Percentiles rank a stretch among this genome's conserved stretches.
phyloP scores from a whole-genome alignment of 1,139 yeast species.

The Wickerhamomyces sp. region DNA sequence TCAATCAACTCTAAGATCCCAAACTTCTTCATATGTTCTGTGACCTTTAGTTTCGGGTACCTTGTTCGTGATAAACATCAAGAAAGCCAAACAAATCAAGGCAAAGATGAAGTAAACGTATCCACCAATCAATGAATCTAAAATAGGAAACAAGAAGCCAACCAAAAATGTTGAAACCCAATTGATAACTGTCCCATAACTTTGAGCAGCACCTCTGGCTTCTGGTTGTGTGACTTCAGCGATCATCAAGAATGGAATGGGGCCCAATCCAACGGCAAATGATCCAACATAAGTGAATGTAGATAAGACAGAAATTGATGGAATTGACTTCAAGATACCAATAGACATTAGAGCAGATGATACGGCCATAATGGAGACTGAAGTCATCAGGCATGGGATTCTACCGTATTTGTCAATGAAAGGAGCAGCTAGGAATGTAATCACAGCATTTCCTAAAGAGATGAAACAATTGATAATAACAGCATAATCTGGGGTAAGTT shows the following conservation, averaged over 20 bases:
- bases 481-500: constrained; percentile 66
- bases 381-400: constrained; percentile 59
- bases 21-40: constrained; percentile 52
- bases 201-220: constrained; percentile 84
- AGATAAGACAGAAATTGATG: constrained; percentile 56
- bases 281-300: constrained; percentile 72
- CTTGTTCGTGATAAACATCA: constrained; percentile 38
- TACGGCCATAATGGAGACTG: constrained; percentile 67
- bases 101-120: constrained; percentile 77
- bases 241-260: constrained; percentile 87
- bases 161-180: constrained; percentile 86
- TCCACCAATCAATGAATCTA: constrained; percentile 65
- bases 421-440: constrained; percentile 69
- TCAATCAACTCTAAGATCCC: constrained; percentile 35
- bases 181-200: constrained; percentile 86
- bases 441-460: constrained; percentile 63
- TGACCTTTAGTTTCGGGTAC: constrained; percentile 84
- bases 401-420: constrained; percentile 74
- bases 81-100: constrained; percentile 44
- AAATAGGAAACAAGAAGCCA: constrained; percentile 75
- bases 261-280: constrained; percentile 91
- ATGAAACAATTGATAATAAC: constrained; percentile 68
- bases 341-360: constrained; percentile 59
- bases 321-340: constrained; percentile 50
- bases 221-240: constrained; percentile 80